Evolutionary conservation across 306 rosid species (phyloP).

Genomic region (Rosa multiflora): DNA sequence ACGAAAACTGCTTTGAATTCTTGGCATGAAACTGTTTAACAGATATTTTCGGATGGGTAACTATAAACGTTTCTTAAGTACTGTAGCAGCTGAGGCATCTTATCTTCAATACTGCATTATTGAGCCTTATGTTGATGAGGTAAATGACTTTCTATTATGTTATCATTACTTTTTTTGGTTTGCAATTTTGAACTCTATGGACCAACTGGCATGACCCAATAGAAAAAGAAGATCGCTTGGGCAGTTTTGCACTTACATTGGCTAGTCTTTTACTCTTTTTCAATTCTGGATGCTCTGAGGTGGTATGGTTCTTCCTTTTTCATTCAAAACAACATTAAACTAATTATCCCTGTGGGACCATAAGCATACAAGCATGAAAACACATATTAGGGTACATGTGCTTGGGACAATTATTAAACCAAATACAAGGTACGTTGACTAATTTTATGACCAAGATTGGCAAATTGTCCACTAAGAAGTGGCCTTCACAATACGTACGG

Average conservation of each 20-base stretch:
- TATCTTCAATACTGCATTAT: slow-evolving; percentile 77
- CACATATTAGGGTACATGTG: neutral
- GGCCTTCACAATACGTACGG: neutral
- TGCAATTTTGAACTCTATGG: neutral
- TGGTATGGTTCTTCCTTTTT: neutral
- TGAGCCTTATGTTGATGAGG: slow-evolving; percentile 79
- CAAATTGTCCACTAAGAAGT: neutral
- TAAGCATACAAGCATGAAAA: neutral
- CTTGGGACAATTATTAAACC: neutral
- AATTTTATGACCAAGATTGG: neutral
- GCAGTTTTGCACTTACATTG: neutral
- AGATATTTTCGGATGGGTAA: slow-evolving; percentile 71
- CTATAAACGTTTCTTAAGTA: slow-evolving; percentile 56
- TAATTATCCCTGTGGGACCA: neutral
- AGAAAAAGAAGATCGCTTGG: neutral
- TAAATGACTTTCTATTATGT: slow-evolving; percentile 30
- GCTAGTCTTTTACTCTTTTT: neutral
- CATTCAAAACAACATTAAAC: neutral
- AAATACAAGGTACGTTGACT: neutral
- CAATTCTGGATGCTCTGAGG: neutral
- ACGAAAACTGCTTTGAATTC: slow-evolving; percentile 1
- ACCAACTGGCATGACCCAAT: neutral
- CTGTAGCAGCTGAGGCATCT: slow-evolving; percentile 63
- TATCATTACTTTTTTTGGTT: neutral
- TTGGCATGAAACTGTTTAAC: slow-evolving; percentile 25